These are phyloP conservation scores for Tylopilus vinaceipallidus DNA, from an alignment of 768 basidiomycete genomes.

Conservation along the genomic window DNA sequence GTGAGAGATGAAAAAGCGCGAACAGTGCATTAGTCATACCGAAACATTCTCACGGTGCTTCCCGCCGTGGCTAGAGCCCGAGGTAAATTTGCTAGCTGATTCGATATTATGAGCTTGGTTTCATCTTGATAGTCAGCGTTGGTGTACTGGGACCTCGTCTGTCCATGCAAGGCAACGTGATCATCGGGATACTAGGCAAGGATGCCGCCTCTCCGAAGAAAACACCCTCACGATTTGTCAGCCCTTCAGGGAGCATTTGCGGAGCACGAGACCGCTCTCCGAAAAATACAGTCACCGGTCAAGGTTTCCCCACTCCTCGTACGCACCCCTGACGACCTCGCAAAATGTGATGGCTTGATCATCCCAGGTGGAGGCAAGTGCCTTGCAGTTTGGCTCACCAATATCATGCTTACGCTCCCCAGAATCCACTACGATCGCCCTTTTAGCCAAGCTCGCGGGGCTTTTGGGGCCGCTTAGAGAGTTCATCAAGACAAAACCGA, in stretches of 20 bases:
- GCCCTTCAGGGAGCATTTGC: conserved; percentile 92
- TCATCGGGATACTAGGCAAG: conserved; percentile 55
- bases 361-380: conserved; percentile 86
- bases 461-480: conserved; percentile 76
- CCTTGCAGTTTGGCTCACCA: neutral
- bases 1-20: conserved; percentile 29
- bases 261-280: conserved; percentile 76
- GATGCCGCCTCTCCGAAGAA: neutral
- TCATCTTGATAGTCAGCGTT: neutral
- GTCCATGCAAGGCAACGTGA: conserved; percentile 16
- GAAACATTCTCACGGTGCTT: conserved; percentile 22
- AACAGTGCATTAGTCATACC: conserved; percentile 28
- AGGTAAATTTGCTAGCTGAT: neutral
- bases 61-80: conserved; percentile 8
- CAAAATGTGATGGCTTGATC: conserved; percentile 76
- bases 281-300: conserved; percentile 48
- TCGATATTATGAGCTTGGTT: conserved; percentile 1
- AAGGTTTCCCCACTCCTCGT: conserved; percentile 57
- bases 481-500: conserved; percentile 69
- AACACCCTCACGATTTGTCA: conserved; percentile 27
- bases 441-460: conserved; percentile 69
- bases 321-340: conserved; percentile 72
- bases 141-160: neutral
- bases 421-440: conserved; percentile 93
- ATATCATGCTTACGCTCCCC: neutral